Base-by-base conservation (phyloP, 495 filamentous ascomycete species). In the Podospora tetraspora region DNA sequence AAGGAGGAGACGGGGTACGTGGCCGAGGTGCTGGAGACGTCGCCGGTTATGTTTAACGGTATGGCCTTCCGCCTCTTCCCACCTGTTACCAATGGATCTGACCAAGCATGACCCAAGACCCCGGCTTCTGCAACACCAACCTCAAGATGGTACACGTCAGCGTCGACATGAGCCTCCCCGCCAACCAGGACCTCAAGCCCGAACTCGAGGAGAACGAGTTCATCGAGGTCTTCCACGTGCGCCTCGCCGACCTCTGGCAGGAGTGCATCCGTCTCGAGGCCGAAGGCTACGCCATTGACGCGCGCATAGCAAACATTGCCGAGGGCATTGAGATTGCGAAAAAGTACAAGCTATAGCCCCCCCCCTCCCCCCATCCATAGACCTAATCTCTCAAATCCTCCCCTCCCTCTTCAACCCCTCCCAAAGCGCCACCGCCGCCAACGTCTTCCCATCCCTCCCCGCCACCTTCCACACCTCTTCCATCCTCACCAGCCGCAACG, bases 61-160 rank as follows among this genome's bases (percentile, higher is more conserved):
- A 75, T 62, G 83, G 76, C 27, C 5, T n/a, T n/a, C 11, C 10
- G 24, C 52, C 1, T 23, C 1, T 4, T 16, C 12, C 12, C 4
- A 1, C 34, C 13, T 30, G 29, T 30, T 30, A 25, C 56, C 12
- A 22, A 19, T 57, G 60, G 43, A 21, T 22, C 43, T 63, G 19
- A 59, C 25, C 32, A 34, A 10, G 10, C 2, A 3, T 9, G 23
- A 12, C 3, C 57, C 4, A 60, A 85, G 85, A 86, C 68, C 84
- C 84, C 30, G 92, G 92, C 19, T 94, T 97, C 80, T 94, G 91
- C 78, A 96, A 94, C 74, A 94, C 93, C 29, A 97, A 94, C 76
- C 83, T 93, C 23, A 86, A 88, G 59, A 90, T 97, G 84, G 87
- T 96, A 21, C 91, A 94, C 71, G 88, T 96, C 19, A 87, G 83